Evolutionary conservation across 1,284 basidiomycete genomes (phyloP).

Genomic region (Ustilago loliicola): DNA sequence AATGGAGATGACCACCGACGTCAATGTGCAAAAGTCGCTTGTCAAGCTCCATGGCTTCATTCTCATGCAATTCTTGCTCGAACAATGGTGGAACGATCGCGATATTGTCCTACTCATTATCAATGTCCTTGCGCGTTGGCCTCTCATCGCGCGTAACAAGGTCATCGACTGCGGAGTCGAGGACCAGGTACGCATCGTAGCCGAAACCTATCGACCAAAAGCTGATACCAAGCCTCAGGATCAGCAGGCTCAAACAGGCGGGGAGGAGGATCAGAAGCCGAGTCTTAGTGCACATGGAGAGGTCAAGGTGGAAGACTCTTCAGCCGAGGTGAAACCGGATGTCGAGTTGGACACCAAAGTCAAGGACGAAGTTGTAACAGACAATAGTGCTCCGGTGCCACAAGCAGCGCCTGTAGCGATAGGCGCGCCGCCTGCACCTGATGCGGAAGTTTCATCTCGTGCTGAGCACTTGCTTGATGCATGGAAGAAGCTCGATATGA

Average conservation of each 20-base stretch:
- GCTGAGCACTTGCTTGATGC: slow-evolving; percentile 77
- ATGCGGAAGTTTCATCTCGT: slow-evolving; percentile 38
- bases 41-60: slow-evolving; percentile 95
- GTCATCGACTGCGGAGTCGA: slow-evolving; percentile 79
- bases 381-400: not conserved
- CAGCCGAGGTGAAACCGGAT: not conserved
- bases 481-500: slow-evolving; percentile 82
- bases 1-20: slow-evolving; percentile 89
- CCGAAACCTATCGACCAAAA: slow-evolving; percentile 40
- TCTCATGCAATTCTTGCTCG: slow-evolving; percentile 88
- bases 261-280: slow-evolving; percentile 11
- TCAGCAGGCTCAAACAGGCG: slow-evolving; percentile 69
- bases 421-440: slow-evolving; percentile 34
- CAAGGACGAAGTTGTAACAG: slow-evolving; percentile 1
- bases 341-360: not conserved
- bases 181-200: slow-evolving; percentile 53
- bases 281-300: not conserved
- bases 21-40: slow-evolving; percentile 82
- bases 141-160: slow-evolving; percentile 89
- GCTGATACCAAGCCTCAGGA: slow-evolving; percentile 71
- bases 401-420: not conserved
- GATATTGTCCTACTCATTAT: slow-evolving; percentile 79
- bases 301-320: slow-evolving; percentile 12
- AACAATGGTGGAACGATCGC: slow-evolving; percentile 81
- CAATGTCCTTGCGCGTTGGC: slow-evolving; percentile 75